A percentile compares a stretch with the other conserved stretches of the same genome.
These are phyloP conservation scores for Chamaecrista fasciculata DNA, from an alignment of 306 rosid genomes.

Conservation along the genomic window DNA sequence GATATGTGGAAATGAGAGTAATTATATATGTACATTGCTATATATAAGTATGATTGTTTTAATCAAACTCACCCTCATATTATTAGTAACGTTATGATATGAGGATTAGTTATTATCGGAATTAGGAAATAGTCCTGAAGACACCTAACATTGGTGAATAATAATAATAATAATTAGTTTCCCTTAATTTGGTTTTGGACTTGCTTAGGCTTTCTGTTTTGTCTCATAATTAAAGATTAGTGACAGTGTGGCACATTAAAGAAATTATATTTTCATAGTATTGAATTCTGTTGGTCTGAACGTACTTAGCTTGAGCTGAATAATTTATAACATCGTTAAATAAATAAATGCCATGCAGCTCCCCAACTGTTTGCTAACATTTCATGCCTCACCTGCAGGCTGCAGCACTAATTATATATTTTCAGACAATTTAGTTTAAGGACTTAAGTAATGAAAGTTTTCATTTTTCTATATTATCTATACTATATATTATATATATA, in stretches of 20 bases:
- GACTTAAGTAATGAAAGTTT: not conserved
- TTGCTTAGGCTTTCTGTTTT: not conserved
- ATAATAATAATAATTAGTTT: not conserved
- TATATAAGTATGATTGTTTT: too few species aligned
- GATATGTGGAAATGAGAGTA: too few species aligned
- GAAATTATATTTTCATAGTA: not conserved
- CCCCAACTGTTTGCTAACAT: slow-evolving; percentile 1
- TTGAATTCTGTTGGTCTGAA: slow-evolving; percentile 11
- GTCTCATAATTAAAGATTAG: slow-evolving; percentile 2
- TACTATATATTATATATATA: too few species aligned
- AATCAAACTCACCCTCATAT: too few species aligned
- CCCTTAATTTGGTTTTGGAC: slow-evolving; percentile 1
- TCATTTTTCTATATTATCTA: not conserved
- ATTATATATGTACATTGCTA: too few species aligned
- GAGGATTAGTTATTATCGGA: too few species aligned
- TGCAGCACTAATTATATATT: not conserved
- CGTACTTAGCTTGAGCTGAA: too few species aligned
- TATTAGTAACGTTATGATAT: too few species aligned
- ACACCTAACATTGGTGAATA: too few species aligned
- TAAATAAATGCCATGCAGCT: too few species aligned
- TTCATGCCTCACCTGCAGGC: slow-evolving; percentile 4
- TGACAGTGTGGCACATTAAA: not conserved
- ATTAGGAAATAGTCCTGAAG: too few species aligned
- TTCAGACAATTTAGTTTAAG: not conserved
- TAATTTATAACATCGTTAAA: too few species aligned